Conservation (phyloP, 192 early-diverging fungal species). For the Funneliformis geosporum region DNA sequence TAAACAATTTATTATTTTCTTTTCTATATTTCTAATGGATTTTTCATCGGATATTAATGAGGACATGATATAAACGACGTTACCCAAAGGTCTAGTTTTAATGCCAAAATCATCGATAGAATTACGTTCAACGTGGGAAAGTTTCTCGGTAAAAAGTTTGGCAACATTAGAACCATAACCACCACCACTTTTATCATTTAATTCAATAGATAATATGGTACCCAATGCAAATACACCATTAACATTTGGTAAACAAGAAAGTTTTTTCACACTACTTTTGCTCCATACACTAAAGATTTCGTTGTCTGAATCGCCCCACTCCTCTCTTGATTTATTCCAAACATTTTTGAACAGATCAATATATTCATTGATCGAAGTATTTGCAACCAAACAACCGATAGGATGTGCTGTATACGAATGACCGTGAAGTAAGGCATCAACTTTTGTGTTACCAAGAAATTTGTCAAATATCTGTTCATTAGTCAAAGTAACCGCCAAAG, state of each 20-base stretch:
- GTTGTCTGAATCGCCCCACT: conserved; percentile 36
- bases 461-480: conserved; percentile 63
- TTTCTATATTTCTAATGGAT: conserved; percentile 48
- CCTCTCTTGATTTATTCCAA: conserved; percentile 35
- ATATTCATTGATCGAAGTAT: conserved; percentile 55
- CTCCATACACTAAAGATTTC: conserved; percentile 59
- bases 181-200: conserved; percentile 43
- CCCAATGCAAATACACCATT: conserved; percentile 69
- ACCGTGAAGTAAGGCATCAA: conserved; percentile 76
- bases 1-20: conserved; percentile 43
- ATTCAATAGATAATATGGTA: conserved; percentile 66
- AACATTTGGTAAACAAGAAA: conserved; percentile 60
- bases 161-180: conserved; percentile 57
- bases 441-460: conserved; percentile 63
- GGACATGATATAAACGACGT: conserved; percentile 78
- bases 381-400: conserved; percentile 74
- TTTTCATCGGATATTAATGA: conserved; percentile 53
- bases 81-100: conserved; percentile 71
- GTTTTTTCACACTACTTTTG: conserved; percentile 38
- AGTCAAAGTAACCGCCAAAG: conserved; percentile 69
- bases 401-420: conserved; percentile 86
- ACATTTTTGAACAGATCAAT: conserved; percentile 42
- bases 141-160: conserved; percentile 35
- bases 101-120: conserved; percentile 42
- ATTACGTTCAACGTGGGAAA: conserved; percentile 35